Evolutionary conservation across 441 rosid genomes (phyloP).

Genomic region (Pelargonium cotyledonis): DNA sequence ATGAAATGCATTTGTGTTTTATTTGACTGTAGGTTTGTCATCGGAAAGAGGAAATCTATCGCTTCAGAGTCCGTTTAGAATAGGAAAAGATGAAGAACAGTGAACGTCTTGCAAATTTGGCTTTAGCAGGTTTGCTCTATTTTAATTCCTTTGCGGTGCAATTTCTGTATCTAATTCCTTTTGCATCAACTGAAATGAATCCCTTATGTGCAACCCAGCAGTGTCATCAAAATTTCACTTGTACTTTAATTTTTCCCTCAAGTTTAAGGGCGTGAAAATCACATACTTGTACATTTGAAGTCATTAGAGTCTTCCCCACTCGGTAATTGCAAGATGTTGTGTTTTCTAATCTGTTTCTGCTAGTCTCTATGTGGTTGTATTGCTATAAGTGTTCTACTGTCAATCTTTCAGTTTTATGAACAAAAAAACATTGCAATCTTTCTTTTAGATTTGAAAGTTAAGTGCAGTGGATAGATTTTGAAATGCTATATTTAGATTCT

Average conservation of each 20-base stretch:
- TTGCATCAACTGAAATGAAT: not conserved
- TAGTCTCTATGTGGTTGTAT: too few species aligned
- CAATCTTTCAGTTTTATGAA: too few species aligned
- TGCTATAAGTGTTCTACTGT: too few species aligned
- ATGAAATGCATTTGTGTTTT: not conserved
- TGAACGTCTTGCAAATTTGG: slow-evolving; percentile 70
- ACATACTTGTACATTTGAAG: too few species aligned
- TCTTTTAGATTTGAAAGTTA: not conserved
- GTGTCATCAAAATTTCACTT: not conserved
- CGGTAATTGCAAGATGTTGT: too few species aligned
- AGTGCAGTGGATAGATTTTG: not conserved
- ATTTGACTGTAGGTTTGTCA: slow-evolving; percentile 3
- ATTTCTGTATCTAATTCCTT: not conserved
- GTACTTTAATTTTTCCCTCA: not conserved
- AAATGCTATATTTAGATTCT: not conserved
- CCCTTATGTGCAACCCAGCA: not conserved
- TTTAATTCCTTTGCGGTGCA: not conserved
- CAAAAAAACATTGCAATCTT: too few species aligned
- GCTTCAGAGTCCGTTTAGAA: not conserved
- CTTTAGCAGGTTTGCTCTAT: slow-evolving; percentile 62
- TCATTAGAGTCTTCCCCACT: too few species aligned
- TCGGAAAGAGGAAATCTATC: slow-evolving; percentile 4
- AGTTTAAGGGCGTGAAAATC: not conserved
- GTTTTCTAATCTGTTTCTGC: too few species aligned
- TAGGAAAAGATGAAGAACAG: slow-evolving; percentile 53